Evolutionary conservation across 257 asterid species (phyloP), one percentile per base, ranked within the genome.

Genomic region (Petunia secreta): DNA sequence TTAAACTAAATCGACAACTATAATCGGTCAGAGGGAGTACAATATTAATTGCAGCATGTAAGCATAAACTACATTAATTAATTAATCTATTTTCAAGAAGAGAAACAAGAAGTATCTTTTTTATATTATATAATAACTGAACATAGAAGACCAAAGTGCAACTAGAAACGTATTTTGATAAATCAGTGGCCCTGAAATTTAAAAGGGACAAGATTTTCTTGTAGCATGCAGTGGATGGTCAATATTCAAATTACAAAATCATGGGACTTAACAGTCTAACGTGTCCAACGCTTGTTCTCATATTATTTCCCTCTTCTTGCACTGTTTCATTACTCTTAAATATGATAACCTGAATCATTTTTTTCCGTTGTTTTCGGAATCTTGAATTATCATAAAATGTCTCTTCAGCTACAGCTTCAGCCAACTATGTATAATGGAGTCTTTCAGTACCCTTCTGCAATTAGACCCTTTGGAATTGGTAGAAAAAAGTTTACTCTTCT

Each of bases 281-380:
- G 89, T 83, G 89, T 83, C 82, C 63, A 58, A 82, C 79, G 83
- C 85, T 79, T 81, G 37, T 63, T 83, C 89, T 81, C 79, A 75
- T 73, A 40, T 73, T 63, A 43, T n/a, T 66, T 52, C 40, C 13
- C 1, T 40, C 9, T 38, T 84, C 41, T 48, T 50, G 2, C 48
- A 40, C n/a, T 34, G 48, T 4, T 43, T 67, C 60, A 25, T 38
- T 52, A 39, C 1, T 55, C 9, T 34, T 8, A 6, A 11, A 50
- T 13, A 68, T 67, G 58, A 59, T 14, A 15, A 62, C 6, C 67
- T 75, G 66, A 58, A 52, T 14, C 76, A 39, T 3, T 36, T 5
- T 8, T n/a, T 39, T 0, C 4, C 9, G 44, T 50, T 54, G 40
- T 38, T 1, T 58, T 6, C 1, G 9, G 1, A 11, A 37, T n/a